A percentile compares a stretch with the other conserved stretches of the same genome.
Evolutionary conservation across 1,284 basidiomycete species (phyloP).

Genomic region (Coniferiporia weirii): DNA sequence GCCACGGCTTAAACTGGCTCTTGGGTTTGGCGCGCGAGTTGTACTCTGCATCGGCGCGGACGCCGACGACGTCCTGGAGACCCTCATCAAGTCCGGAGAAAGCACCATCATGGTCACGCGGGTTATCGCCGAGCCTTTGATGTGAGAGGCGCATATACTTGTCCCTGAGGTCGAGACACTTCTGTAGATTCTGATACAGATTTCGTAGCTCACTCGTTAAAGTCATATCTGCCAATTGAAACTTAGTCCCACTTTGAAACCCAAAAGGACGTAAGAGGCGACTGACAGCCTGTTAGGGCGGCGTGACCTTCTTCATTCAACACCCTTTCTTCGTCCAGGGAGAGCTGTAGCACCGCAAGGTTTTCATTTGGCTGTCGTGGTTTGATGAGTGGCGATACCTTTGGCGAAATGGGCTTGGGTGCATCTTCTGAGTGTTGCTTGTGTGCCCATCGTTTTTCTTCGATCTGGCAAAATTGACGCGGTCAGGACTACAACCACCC

Average conservation of each 20-base stretch:
- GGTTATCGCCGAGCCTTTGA: conserved; percentile 89
- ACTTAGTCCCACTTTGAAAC: background rate
- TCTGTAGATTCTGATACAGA: conserved; percentile 62
- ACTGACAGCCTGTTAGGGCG: conserved; percentile 10
- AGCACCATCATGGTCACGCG: conserved; percentile 77
- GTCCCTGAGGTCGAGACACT: conserved; percentile 83
- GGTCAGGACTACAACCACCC: background rate
- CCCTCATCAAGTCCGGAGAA: conserved; percentile 60
- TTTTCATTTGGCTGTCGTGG: background rate
- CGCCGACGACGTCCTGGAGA: conserved; percentile 59
- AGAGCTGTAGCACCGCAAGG: conserved; percentile 8
- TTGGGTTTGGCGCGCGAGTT: conserved; percentile 28
- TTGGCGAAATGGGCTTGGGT: conserved; percentile 22
- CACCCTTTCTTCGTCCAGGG: conserved; percentile 21
- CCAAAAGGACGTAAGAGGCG: conserved; percentile 5
- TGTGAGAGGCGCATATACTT: conserved; percentile 85
- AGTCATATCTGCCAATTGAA: conserved; percentile 31
- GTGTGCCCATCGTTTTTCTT: conserved; percentile 64
- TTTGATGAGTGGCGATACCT: conserved; percentile 1
- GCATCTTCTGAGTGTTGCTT: conserved; percentile 42
- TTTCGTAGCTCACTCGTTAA: conserved; percentile 48
- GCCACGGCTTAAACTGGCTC: conserved; percentile 59
- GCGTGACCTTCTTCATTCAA: conserved; percentile 14
- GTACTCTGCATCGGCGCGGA: conserved; percentile 55
- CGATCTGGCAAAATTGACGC: conserved; percentile 46